Evolutionary conservation across 2,329 filamentous ascomycete genomes (phyloP), one percentile per base, ranked within the genome.

Genomic region (Aschersonia sp.): DNA sequence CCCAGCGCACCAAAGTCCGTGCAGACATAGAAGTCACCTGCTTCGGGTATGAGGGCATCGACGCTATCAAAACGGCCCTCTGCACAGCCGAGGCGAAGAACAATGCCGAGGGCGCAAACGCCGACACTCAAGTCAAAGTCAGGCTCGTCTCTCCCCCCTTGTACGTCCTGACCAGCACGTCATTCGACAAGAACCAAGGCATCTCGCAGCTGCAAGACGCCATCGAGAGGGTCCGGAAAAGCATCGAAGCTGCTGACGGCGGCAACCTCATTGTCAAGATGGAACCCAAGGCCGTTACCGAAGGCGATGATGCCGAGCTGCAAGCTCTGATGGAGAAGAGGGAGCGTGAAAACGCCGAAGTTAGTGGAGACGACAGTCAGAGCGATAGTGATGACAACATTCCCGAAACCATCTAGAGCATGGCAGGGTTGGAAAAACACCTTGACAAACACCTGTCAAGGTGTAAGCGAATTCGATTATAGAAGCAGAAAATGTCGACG

Each of bases 281-380:
- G 92, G 89, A 92, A 60, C 92, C 92, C 56, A 97, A 97, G 81
- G 92, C 94, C 4, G 92, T 98, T 52, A 98, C 92, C 1, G 94
- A 97, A 76, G 94, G 89, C 66, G 94, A 98, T 60, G 92, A 98
- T 62, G 92, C 91, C 30, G 89, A 96, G 69, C 75, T 98, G 55
- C 89, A 96, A 67, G 92, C 91, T 47, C 78, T 98, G 55, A 98
- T 98, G 92, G 92, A 97, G 77, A 96, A 97, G 82, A 83, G 86
- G 56, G 92, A 95, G 74, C 84, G 88, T 55, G 91, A 97, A 78
- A 98, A 98, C 69, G 86, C 88, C 64, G 88, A 98, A 67, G 88
- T 98, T 61, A 95, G 89, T 66, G 92, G 92, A 61, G 94, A 98
- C 65, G 92, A 98, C 75, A 92, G 89, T 65, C 77, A 88, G 66